phyloP scores from a whole-genome alignment of 495 filamentous ascomycete species.

The Penicillium malachiteum region DNA sequence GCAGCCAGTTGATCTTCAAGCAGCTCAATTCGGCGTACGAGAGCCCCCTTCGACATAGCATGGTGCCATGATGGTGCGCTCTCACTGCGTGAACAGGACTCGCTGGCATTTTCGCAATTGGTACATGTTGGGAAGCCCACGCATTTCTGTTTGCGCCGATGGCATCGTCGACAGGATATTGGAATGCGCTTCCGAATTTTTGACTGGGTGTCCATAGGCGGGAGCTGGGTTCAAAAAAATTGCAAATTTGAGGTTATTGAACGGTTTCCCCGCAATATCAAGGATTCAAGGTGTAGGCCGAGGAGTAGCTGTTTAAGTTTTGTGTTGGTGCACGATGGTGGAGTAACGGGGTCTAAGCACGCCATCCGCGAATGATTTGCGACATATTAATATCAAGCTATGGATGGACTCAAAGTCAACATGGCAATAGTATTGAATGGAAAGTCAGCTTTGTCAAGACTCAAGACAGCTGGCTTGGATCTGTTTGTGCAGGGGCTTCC shows the following conservation, averaged over 20 bases:
- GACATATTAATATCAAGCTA: too few species aligned
- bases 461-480: too few species aligned
- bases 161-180: constrained; percentile 26
- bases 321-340: not conserved
- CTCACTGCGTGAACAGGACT: constrained; percentile 20
- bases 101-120: constrained; percentile 23
- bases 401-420: too few species aligned
- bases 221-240: not conserved
- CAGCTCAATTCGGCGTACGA: constrained; percentile 23
- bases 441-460: too few species aligned
- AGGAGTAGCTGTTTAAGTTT: not conserved
- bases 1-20: constrained; percentile 23
- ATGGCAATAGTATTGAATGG: too few species aligned
- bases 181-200: constrained; percentile 41
- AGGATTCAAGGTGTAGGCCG: not conserved
- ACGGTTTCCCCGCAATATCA: not conserved
- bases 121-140: constrained; percentile 24
- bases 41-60: constrained; percentile 28
- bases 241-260: not conserved
- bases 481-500: too few species aligned
- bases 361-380: not conserved
- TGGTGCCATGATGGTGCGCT: constrained; percentile 26
- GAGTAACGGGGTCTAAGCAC: constrained; percentile 4
- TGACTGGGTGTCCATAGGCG: constrained; percentile 24
- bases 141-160: constrained; percentile 30